Base-by-base conservation (phyloP, 306 rosid genomes). In the Begonia peltatifolia region DNA sequence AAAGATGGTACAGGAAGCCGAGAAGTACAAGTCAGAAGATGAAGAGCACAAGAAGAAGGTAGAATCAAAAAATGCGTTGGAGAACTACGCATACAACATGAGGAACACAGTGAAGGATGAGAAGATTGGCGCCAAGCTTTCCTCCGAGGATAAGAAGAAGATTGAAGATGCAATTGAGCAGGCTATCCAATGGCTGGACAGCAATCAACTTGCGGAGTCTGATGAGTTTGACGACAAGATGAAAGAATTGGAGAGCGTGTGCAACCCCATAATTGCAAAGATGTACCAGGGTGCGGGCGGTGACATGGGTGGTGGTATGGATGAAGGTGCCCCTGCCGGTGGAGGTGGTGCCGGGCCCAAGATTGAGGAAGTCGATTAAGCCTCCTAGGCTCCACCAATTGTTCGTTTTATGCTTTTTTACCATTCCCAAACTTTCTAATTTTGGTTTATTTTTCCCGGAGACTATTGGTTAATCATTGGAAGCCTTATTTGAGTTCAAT, bases 201-300 rank as follows among this genome's bases (percentile, higher is more conserved):
- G 22, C 69, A 81, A 81, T 58, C 89, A 81, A 60, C 79, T 81
- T 0, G 84, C 74, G 0, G 89, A 81, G 64, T 68, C 84, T 0
- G 89, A 81, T 57, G 89, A 81, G 54, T 81, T 77, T n/a, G 89
- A 81, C 10, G 84, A 81, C 78, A 81, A 81, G 71, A 78, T 81
- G 89, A 81, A 81, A 79, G 89, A 81, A 54, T 52, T 81, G 73
- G 89, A 81, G 68, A 70, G 83, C 71, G 66, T 80, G 55, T 78
- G 84, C 80, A 80, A 80, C 76, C 87, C 87, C 17, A 80, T 81
- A 49, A 81, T 81, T 0, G 89, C 89, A 6, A 81, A 81, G 84
- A 81, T 81, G 89, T 81, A 81, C 77, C 89, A 81, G 58, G 89
- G 82, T 11, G 81, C 73, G 6, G 88, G 79, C 2, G 73, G 69